A percentile compares a stretch with the other conserved stretches of the same genome.
Conservation (phyloP, 441 rosid species). For the Pelargonium myrrhifolium region DNA sequence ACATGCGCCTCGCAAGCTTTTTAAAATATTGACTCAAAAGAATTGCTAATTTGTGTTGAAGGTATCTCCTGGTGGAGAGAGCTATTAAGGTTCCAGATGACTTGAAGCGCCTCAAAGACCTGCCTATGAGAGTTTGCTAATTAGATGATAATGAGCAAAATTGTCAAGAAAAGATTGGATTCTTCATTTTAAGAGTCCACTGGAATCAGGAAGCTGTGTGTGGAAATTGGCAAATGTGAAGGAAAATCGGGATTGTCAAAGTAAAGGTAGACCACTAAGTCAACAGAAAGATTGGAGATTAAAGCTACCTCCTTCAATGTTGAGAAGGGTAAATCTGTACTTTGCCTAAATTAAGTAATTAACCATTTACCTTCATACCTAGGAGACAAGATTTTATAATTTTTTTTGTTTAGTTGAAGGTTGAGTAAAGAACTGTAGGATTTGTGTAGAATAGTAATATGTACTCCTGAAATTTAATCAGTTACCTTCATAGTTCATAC, state of each 20-base stretch:
- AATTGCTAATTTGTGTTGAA: conserved; percentile 17
- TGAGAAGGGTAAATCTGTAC: conserved; percentile 49
- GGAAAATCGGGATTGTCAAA: conserved; percentile 69
- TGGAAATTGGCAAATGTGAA: conserved; percentile 84
- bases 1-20: no score
- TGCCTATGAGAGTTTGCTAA: conserved; percentile 68
- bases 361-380: background rate
- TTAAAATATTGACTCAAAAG: no score
- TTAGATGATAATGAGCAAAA: conserved; percentile 33
- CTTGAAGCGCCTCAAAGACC: conserved; percentile 52
- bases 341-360: conserved; percentile 21
- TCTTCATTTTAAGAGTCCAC: conserved; percentile 55
- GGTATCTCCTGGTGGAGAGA: conserved; percentile 91
- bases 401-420: no score
- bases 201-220: conserved; percentile 48
- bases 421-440: no score
- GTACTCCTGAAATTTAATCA: no score
- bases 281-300: conserved; percentile 74
- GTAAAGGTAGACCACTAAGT: conserved; percentile 72
- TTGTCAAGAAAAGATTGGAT: conserved; percentile 39
- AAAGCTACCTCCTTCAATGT: conserved; percentile 41
- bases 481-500: no score
- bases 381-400: background rate
- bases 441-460: no score
- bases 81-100: conserved; percentile 70